Base-by-base conservation (phyloP, 176 grass and related monocot species). In the Triticum timopheevii region DNA sequence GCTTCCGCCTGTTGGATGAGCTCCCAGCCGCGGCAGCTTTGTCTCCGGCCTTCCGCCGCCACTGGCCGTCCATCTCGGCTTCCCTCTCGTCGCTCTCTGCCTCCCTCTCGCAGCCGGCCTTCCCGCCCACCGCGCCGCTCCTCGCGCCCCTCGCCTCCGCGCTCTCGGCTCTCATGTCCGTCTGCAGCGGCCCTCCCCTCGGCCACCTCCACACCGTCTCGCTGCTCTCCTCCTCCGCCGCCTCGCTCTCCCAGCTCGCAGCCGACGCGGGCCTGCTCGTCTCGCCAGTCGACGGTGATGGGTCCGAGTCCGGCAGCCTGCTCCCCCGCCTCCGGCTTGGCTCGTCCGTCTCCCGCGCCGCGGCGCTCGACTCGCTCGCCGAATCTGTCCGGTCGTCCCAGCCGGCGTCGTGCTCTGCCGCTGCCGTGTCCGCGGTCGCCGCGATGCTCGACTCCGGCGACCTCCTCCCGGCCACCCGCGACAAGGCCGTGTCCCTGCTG, bases 381-480 rank as follows among this genome's bases (percentile, higher is more conserved):
- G 54, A 59, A 1, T 22, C 54, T 3, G 54, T 59, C 54, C 19
- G 2, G 2, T 59, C 54, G 19, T 59, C 54, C 54, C 19, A 8
- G 54, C 54, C 74, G n/a, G 4, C 69, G 10, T 35, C 92, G 6
- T 77, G 86, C 74, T 33, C 90, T 4, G 50, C 87, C 2, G 45
- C 83, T 0, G 77, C 80, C 0, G 79, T 89, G 8, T 80, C 83
- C 2, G 84, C 86, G 13, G 89, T 91, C 9, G 83, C 82, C 64
- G 82, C 58, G 6, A 63, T 94, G 49, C 83, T 94, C 19, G 89
- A 94, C 73, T 86, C 89, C 67, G 83, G 85, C 3, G 79, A 88
- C 61, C 24, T 85, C 80, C 83, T 89, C 62, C 61, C 44, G 2
- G 22, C 83, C 11, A 10, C 93, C 28, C 88, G 88, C 24, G 86